Conservation (phyloP, 306 rosid genomes). For the Castanea sativa region DNA sequence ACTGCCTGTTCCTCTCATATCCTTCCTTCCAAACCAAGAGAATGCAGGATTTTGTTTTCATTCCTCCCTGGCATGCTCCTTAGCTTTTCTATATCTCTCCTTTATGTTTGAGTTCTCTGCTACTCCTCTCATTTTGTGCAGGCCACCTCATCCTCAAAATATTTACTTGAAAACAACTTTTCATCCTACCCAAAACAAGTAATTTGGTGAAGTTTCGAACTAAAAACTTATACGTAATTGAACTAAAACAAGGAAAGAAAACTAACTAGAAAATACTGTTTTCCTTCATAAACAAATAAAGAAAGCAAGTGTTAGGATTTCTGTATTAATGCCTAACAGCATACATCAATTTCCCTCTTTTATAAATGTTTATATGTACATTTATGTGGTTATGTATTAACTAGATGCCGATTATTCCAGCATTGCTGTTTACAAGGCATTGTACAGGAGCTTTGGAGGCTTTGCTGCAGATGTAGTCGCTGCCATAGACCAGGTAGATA, state of each 20-base stretch:
- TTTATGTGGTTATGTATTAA: not conserved
- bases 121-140: not conserved
- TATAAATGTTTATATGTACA: not conserved
- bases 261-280: not conserved
- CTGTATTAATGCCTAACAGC: not conserved
- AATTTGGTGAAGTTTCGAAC: not conserved
- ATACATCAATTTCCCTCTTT: not conserved
- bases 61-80: too few relatives aligned
- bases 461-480: conserved; percentile 99
- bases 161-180: not conserved
- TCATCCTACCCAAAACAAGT: not conserved
- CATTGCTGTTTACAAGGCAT: conserved; percentile 92
- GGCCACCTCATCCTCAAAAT: not conserved
- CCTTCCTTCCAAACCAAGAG: too few relatives aligned
- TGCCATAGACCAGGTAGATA: conserved; percentile 87
- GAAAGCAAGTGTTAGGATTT: not conserved
- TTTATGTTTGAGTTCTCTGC: too few relatives aligned
- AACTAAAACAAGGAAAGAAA: not conserved
- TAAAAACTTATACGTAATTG: not conserved
- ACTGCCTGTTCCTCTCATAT: not conserved
- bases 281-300: not conserved
- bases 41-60: too few relatives aligned
- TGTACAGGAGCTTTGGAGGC: conserved; percentile 97
- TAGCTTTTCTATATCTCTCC: too few relatives aligned
- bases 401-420: conserved; percentile 45